These are phyloP conservation scores for Ampelocalamus luodianensis DNA, from an alignment of 176 grass and related monocot species.

Conservation along the genomic window DNA sequence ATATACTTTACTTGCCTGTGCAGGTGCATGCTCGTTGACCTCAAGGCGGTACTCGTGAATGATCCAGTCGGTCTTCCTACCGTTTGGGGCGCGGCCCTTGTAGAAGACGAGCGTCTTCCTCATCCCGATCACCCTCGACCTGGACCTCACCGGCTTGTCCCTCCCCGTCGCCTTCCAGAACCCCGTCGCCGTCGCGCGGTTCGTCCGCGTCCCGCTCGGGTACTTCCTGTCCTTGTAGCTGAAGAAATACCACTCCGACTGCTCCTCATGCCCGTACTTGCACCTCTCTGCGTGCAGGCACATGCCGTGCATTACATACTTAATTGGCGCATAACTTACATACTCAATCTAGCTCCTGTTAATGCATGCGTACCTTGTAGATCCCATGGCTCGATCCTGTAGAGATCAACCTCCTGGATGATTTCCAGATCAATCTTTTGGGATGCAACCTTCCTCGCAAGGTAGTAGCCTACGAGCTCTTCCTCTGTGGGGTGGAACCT, in stretches of 20 bases:
- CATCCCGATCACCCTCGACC: conserved; percentile 61
- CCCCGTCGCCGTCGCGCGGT: conserved; percentile 71
- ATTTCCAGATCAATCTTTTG: conserved; percentile 60
- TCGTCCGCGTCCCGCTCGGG: conserved; percentile 79
- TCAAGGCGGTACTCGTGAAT: conserved; percentile 88
- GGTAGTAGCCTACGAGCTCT: conserved; percentile 91
- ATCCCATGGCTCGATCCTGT: conserved; percentile 85
- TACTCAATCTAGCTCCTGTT: no score
- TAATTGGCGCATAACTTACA: neutral
- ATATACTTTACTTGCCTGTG: neutral
- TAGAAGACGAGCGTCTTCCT: conserved; percentile 99
- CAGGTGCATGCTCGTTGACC: neutral
- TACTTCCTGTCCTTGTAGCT: conserved; percentile 87
- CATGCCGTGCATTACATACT: neutral
- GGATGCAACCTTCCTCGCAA: conserved; percentile 61
- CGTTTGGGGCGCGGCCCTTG: conserved; percentile 75
- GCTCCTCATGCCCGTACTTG: conserved; percentile 49
- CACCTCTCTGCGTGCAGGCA: conserved; percentile 51
- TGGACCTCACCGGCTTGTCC: conserved; percentile 76
- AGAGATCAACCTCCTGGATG: conserved; percentile 85
- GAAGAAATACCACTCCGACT: conserved; percentile 80
- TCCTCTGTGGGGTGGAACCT: conserved; percentile 97
- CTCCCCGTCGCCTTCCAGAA: conserved; percentile 97
- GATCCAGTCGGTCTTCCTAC: conserved; percentile 86
- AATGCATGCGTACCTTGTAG: conserved; percentile 62